Conservation (phyloP, 2,329 filamentous ascomycete genomes). For the Westerdykella aurantiaca region DNA sequence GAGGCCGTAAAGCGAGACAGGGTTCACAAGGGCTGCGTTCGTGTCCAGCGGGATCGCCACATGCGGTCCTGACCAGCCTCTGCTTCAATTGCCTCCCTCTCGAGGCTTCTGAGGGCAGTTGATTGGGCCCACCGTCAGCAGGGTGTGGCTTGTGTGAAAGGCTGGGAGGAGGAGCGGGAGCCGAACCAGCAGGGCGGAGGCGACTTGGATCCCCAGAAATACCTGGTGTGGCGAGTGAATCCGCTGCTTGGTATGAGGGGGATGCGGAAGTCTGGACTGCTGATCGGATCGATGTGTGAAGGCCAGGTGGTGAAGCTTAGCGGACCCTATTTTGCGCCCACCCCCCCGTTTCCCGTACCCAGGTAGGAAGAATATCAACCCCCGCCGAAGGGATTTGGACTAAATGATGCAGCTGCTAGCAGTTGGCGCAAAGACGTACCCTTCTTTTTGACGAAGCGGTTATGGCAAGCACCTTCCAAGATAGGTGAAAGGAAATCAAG, state of each 20-base stretch:
- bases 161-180: slow-evolving; percentile 19
- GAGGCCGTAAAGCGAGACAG: slow-evolving; percentile 19
- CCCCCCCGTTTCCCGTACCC: too few relatives aligned
- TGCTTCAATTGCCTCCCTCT: slow-evolving; percentile 33
- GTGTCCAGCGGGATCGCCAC: slow-evolving; percentile 25
- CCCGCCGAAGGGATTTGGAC: not conserved
- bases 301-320: slow-evolving; percentile 21
- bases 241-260: slow-evolving; percentile 19
- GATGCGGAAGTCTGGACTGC: not conserved
- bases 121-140: slow-evolving; percentile 23
- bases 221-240: slow-evolving; percentile 32
- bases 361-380: not conserved
- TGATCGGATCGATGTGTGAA: not conserved
- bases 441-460: not conserved
- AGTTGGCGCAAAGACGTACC: not conserved
- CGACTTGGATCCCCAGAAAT: slow-evolving; percentile 30
- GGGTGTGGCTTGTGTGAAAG: slow-evolving; percentile 27
- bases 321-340: slow-evolving; percentile 13
- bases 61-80: slow-evolving; percentile 24
- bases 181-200: slow-evolving; percentile 31
- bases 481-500: not conserved
- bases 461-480: not conserved
- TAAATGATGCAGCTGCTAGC: not conserved
- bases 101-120: slow-evolving; percentile 10
- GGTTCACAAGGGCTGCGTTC: slow-evolving; percentile 15